Conservation (phyloP, 257 asterid genomes). For the Scutellaria baicalensis region DNA sequence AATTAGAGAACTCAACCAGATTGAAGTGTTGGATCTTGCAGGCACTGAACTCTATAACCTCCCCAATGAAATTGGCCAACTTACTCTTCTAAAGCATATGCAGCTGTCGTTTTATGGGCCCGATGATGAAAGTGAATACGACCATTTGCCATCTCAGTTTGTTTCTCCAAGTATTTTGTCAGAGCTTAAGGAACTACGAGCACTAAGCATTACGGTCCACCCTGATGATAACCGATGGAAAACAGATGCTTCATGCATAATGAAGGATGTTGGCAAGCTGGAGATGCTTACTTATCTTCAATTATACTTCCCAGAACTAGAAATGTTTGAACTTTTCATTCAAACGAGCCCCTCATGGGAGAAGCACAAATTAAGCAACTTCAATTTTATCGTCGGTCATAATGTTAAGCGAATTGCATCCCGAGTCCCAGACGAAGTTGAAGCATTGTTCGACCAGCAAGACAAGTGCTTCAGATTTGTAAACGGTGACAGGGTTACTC, state of each 20-base stretch:
- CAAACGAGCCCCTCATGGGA: constrained; percentile 9
- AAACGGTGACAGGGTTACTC: constrained; percentile 4
- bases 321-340: constrained; percentile 5
- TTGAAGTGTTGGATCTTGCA: constrained; percentile 23
- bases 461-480: constrained; percentile 18
- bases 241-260: not conserved
- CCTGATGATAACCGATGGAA: constrained; percentile 27
- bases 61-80: constrained; percentile 18
- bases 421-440: constrained; percentile 18
- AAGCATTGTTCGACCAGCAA: constrained; percentile 6
- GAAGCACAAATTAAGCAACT: not conserved
- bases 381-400: constrained; percentile 19
- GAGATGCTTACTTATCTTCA: constrained; percentile 8
- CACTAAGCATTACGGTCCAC: constrained; percentile 22
- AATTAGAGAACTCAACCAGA: not conserved
- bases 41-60: constrained; percentile 20
- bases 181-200: constrained; percentile 9
- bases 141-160: not conserved
- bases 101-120: constrained; percentile 25
- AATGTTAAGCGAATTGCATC: constrained; percentile 23
- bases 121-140: constrained; percentile 18
- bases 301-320: constrained; percentile 24
- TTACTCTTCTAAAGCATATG: constrained; percentile 10
- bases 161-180: constrained; percentile 14
- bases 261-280: not conserved